Percentiles rank a stretch among this genome's conserved stretches.
phyloP scores from a whole-genome alignment of 371 early-diverging fungal genomes.

The Lichtheimia corymbifera region DNA sequence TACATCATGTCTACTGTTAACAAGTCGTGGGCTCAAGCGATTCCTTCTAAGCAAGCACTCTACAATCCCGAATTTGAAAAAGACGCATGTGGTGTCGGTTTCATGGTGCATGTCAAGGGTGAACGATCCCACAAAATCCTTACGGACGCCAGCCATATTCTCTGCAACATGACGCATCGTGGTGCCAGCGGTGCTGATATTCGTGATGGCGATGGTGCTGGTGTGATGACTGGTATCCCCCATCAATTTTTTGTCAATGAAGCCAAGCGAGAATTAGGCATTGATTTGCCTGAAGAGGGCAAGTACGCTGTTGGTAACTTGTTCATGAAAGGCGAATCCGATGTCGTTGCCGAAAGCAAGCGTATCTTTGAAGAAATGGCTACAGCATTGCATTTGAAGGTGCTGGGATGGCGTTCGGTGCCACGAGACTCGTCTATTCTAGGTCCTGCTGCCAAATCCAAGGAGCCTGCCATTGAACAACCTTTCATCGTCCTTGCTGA shows the following conservation, averaged over 20 bases:
- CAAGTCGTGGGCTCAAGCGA: slow-evolving; percentile 73
- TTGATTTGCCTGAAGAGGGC: slow-evolving; percentile 72
- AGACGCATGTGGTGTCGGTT: slow-evolving; percentile 97
- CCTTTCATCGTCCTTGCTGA: slow-evolving; percentile 80
- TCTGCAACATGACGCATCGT: slow-evolving; percentile 97
- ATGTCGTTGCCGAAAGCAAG: slow-evolving; percentile 67
- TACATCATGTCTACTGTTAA: slow-evolving; percentile 62
- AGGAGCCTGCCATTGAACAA: slow-evolving; percentile 91
- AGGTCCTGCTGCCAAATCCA: slow-evolving; percentile 84
- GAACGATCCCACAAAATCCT: slow-evolving; percentile 84
- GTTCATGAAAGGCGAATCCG: slow-evolving; percentile 75
- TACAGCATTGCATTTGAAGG: slow-evolving; percentile 65
- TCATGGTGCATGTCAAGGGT: slow-evolving; percentile 91
- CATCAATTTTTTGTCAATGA: slow-evolving; percentile 81
- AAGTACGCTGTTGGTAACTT: slow-evolving; percentile 94
- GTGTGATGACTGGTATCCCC: slow-evolving; percentile 93
- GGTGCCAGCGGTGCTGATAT: slow-evolving; percentile 92
- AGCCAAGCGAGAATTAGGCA: slow-evolving; percentile 54
- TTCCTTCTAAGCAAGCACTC: slow-evolving; percentile 87
- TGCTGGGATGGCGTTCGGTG: slow-evolving; percentile 90
- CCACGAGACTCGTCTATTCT: slow-evolving; percentile 86
- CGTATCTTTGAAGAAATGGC: slow-evolving; percentile 79
- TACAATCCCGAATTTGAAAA: slow-evolving; percentile 91
- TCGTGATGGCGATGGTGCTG: slow-evolving; percentile 87
- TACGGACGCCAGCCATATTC: slow-evolving; percentile 81